Percentiles rank a stretch among this genome's conserved stretches.
phyloP scores from a whole-genome alignment of 768 basidiomycete genomes.

The Lactarius sanguifluus region DNA sequence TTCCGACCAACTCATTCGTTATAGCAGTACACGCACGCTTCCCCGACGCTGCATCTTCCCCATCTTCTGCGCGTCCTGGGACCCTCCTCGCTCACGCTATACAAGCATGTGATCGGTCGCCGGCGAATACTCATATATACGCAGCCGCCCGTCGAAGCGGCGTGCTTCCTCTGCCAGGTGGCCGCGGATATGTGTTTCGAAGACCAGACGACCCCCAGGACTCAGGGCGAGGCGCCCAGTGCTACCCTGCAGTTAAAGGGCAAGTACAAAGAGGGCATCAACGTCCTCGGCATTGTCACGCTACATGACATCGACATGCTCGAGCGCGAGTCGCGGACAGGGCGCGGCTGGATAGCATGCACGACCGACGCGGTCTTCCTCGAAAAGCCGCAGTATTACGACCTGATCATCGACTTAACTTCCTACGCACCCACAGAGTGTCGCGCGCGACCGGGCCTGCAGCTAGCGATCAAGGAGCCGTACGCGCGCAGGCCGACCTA shows the following conservation, averaged over 20 bases:
- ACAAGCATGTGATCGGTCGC: slow-evolving; percentile 75
- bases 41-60: slow-evolving; percentile 69
- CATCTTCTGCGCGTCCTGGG: slow-evolving; percentile 77
- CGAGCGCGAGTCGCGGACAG: slow-evolving; percentile 52
- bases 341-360: slow-evolving; percentile 85
- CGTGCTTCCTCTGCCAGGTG: slow-evolving; percentile 64
- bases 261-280: slow-evolving; percentile 53
- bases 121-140: slow-evolving; percentile 82
- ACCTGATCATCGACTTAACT: too few relatives aligned
- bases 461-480: too few relatives aligned
- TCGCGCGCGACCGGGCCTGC: too few relatives aligned
- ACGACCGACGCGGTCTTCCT: slow-evolving; percentile 85
- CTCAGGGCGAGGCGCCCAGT: slow-evolving; percentile 7
- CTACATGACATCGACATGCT: slow-evolving; percentile 69
- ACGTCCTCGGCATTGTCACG: slow-evolving; percentile 78
- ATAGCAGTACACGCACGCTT: slow-evolving; percentile 33
- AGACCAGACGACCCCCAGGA: slow-evolving; percentile 29
- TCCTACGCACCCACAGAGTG: too few relatives aligned
- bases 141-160: slow-evolving; percentile 73
- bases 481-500: too few relatives aligned
- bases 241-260: slow-evolving; percentile 36
- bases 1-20: not conserved
- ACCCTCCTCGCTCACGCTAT: slow-evolving; percentile 72
- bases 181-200: slow-evolving; percentile 65
- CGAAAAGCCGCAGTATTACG: slow-evolving; percentile 66